These are phyloP conservation scores for Zoysia matrella DNA, from an alignment of 202 grass and related monocot genomes.

Conservation along the genomic window DNA sequence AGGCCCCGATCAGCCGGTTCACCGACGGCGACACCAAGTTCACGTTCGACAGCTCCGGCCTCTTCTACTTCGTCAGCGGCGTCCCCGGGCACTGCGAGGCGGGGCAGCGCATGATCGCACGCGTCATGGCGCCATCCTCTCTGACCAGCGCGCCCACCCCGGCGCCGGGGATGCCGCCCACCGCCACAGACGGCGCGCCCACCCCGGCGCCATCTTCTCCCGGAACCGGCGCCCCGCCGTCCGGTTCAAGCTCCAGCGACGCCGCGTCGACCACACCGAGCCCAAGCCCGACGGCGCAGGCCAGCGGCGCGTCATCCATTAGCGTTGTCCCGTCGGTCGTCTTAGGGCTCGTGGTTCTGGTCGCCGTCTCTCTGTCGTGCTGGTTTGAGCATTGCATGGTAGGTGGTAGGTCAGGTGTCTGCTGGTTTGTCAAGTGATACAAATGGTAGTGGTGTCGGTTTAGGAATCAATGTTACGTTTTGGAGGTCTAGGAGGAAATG, in stretches of 20 bases:
- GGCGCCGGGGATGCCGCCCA: slow-evolving; percentile 11
- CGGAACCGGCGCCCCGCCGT: neutral
- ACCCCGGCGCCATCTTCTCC: neutral
- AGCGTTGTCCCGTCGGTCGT: slow-evolving; percentile 5
- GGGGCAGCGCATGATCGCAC: no score
- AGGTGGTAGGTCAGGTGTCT: neutral
- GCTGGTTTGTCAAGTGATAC: neutral
- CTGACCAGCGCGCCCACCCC: no score
- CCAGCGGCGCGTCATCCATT: slow-evolving; percentile 18
- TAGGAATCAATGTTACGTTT: slow-evolving; percentile 26
- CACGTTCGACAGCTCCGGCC: no score
- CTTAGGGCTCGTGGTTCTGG: neutral
- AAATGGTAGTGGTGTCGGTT: neutral
- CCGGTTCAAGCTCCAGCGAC: neutral
- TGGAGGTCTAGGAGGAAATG: neutral
- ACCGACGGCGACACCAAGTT: no score
- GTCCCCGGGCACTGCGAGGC: no score
- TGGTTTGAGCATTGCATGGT: slow-evolving; percentile 16
- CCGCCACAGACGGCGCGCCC: neutral
- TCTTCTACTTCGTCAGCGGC: no score
- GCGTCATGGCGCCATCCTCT: no score
- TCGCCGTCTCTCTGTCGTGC: neutral
- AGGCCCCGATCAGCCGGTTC: no score
- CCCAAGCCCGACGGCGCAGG: neutral
- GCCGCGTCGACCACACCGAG: neutral